Percentiles rank a stretch among this genome's conserved stretches.
These are phyloP conservation scores for Abortiporus biennis DNA, from an alignment of 1,284 basidiomycete species.

Conservation along the genomic window DNA sequence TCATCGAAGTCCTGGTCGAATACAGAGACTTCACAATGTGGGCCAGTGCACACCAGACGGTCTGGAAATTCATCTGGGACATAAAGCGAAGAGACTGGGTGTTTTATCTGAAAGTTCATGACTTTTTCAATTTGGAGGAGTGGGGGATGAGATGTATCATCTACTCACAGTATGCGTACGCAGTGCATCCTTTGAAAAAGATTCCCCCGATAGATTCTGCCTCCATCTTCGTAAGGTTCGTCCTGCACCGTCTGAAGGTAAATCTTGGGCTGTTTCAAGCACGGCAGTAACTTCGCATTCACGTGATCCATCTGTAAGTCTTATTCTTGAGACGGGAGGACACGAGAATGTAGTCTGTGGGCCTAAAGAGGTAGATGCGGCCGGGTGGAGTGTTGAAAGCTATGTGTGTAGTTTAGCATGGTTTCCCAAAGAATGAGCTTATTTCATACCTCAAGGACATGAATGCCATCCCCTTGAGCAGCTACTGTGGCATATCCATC, in stretches of 20 bases:
- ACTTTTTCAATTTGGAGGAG: too few relatives aligned
- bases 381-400: constrained; percentile 61
- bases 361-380: constrained; percentile 61
- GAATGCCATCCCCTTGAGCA: constrained; percentile 64
- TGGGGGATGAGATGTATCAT: too few relatives aligned
- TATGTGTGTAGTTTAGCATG: too few relatives aligned
- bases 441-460: constrained; percentile 62
- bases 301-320: constrained; percentile 27
- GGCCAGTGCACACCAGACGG: constrained; percentile 40
- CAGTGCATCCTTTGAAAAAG: constrained; percentile 24
- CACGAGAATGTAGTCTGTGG: constrained; percentile 56
- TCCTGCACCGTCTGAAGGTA: constrained; percentile 32
- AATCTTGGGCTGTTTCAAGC: constrained; percentile 41
- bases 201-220: constrained; percentile 39
- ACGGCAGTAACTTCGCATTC: constrained; percentile 51
- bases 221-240: constrained; percentile 59
- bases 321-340: constrained; percentile 42
- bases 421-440: too few relatives aligned
- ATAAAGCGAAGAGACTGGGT: constrained; percentile 38
- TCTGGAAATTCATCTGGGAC: constrained; percentile 35
- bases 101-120: too few relatives aligned
- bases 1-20: constrained; percentile 32
- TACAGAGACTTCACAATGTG: constrained; percentile 38
- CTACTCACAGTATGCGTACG: constrained; percentile 40
- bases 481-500: constrained; percentile 58